Base-by-base conservation (phyloP, 495 filamentous ascomycete genomes). In the Chaetomium cochliodes region DNA sequence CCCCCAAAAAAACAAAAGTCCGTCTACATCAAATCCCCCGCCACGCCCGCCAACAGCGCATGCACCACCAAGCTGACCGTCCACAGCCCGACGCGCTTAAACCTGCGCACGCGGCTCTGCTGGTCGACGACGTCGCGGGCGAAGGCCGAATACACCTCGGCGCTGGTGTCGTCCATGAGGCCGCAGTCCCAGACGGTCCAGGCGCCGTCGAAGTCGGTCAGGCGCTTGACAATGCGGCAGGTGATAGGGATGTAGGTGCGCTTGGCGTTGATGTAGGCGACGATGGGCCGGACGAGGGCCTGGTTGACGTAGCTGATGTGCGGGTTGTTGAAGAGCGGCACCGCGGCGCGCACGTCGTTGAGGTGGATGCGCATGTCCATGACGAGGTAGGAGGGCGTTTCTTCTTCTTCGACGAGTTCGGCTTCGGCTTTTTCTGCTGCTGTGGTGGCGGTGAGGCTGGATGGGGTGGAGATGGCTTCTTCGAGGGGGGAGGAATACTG, bases 81-180 rank as follows among this genome's bases (percentile, higher is more conserved):
- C 94, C 94, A 98, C 67, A 97, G 86, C 26, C 94, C 94, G 20
- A 98, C 96, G 72, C 97, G 96, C 79, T 92, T 96, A 71, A 98
- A 88, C 47, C 96, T 86, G 47, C 93, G 82, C 72, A 91, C 88
- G 41, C 92, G 85, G 64, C 87, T 89, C 74, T 96, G 86, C 63
- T 93, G 86, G 72, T 98, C 92, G 53, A 90, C 85, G 22, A 97
- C 91, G 78, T 93, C 89, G 61, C 86, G 85, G 22, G 92, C 92
- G 76, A 98, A 97, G 1, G 94, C 94, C 67, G 90, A 84, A 69
- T 98, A 98, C 37, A 91, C 90, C 85, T 96, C 94, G 56, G 90
- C 91, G 3, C 90, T 92, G n/a, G 93, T 80, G 73, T 98, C 96
- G 66, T 97, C 91, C 92, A 98, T 91, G 52, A 98, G 79, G 9